Evolutionary conservation across 1,284 basidiomycete species (phyloP).

Genomic region (Sanguinoderma infundibulare): DNA sequence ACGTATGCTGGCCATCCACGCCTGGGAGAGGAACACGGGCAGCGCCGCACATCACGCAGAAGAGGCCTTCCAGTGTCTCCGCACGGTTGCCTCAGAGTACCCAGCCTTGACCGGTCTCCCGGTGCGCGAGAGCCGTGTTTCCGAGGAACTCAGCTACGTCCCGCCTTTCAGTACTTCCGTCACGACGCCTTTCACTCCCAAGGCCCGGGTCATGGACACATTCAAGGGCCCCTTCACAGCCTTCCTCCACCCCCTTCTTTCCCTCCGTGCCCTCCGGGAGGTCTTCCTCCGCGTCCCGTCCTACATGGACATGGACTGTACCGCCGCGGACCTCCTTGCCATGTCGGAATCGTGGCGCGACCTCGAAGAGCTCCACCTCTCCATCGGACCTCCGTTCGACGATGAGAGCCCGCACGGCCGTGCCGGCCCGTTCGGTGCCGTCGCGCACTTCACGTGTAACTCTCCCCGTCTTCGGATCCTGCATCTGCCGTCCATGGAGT

Average conservation of each 20-base stretch:
- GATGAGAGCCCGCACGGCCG: not conserved
- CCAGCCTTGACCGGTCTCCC: not conserved
- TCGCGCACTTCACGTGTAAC: not conserved
- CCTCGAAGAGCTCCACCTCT: not conserved
- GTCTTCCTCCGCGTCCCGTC: not conserved
- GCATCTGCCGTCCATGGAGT: not conserved
- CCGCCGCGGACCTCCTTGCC: slow-evolving; percentile 2
- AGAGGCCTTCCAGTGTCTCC: not conserved
- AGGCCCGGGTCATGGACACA: not conserved
- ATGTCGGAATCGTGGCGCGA: not conserved
- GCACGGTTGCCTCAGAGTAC: not conserved
- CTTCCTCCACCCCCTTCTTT: slow-evolving; percentile 1
- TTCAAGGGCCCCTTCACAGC: not conserved
- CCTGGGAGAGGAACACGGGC: not conserved
- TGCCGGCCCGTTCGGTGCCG: not conserved
- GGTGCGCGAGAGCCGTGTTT: too few relatives aligned
- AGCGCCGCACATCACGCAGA: not conserved
- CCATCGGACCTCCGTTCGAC: not conserved
- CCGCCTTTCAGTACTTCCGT: not conserved
- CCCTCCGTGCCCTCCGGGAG: slow-evolving; percentile 1
- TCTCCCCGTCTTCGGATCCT: not conserved
- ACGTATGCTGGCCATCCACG: not conserved
- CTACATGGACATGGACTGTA: not conserved
- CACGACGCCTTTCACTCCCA: not conserved
- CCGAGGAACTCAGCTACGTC: not conserved